phyloP scores from a whole-genome alignment of 78 protist species.

The Dictyostelium brefeldianum region DNA sequence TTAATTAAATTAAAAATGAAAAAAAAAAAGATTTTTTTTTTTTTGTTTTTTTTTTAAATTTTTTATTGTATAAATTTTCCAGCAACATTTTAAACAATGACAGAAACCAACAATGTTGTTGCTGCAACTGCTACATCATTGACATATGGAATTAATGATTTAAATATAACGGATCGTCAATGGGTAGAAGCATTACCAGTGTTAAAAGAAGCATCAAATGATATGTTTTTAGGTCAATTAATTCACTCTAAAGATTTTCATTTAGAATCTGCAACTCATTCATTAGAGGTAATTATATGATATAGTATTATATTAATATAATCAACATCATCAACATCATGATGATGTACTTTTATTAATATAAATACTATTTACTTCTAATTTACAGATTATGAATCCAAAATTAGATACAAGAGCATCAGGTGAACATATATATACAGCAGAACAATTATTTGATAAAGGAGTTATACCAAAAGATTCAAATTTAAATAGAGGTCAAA shows the following conservation, averaged over 20 bases:
- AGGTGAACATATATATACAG: background rate
- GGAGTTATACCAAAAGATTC: constrained; percentile 30
- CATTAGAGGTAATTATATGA: constrained; percentile 29
- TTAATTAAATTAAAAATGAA: no score
- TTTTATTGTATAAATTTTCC: no score
- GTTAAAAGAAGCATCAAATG: constrained; percentile 26
- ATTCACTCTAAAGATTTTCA: constrained; percentile 21
- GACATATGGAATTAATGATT: no score
- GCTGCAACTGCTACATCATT: no score
- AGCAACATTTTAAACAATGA: no score
- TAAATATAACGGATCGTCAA: no score
- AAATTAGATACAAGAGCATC: constrained; percentile 27
- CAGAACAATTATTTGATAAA: constrained; percentile 38
- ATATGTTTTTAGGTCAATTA: constrained; percentile 45
- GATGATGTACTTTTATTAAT: no score
- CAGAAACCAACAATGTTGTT: no score
- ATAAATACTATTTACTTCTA: background rate
- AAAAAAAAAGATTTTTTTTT: no score
- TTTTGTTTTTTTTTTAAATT: no score
- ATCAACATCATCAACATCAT: no score
- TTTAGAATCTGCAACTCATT: constrained; percentile 23
- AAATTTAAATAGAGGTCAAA: constrained; percentile 1
- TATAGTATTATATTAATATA: no score
- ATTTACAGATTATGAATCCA: constrained; percentile 36
- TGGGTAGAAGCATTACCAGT: constrained; percentile 27